Evolutionary conservation across 2,329 filamentous ascomycete species (phyloP).

Genomic region (Aaosphaeria pasadenensis): DNA sequence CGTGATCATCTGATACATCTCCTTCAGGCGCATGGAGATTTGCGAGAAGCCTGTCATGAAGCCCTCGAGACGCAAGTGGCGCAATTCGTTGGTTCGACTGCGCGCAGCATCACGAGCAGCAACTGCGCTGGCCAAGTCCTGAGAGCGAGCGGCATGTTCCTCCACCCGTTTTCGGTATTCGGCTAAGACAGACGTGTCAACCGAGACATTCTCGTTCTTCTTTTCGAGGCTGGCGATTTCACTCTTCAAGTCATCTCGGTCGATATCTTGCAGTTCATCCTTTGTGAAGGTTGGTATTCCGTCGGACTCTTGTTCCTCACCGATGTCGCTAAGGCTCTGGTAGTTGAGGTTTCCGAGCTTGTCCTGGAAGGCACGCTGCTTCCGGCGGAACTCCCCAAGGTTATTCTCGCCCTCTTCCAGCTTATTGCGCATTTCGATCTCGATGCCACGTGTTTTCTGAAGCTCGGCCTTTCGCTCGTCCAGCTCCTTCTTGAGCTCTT

Average conservation of each 20-base stretch:
- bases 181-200: conserved; percentile 83
- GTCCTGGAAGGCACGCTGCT: conserved; percentile 81
- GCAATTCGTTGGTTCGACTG: conserved; percentile 87
- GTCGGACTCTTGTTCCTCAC: conserved; percentile 49
- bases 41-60: conserved; percentile 98
- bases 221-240: conserved; percentile 67
- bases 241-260: conserved; percentile 60
- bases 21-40: conserved; percentile 92
- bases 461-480: conserved; percentile 83
- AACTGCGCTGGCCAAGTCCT: conserved; percentile 78
- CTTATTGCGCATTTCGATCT: conserved; percentile 98
- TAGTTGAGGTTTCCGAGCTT: conserved; percentile 81
- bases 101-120: conserved; percentile 80
- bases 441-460: conserved; percentile 81
- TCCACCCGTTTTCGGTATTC: conserved; percentile 85
- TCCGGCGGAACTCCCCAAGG: conserved; percentile 80
- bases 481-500: conserved; percentile 75
- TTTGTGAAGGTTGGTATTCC: conserved; percentile 73
- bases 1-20: conserved; percentile 99
- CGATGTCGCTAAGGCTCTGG: conserved; percentile 62
- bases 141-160: conserved; percentile 77
- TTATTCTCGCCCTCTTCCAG: conserved; percentile 94
- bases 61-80: conserved; percentile 83
- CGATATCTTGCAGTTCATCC: conserved; percentile 63
- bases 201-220: conserved; percentile 77